Conservation (phyloP, 176 grass and related monocot species). For the Cymbopogon citratus region DNA sequence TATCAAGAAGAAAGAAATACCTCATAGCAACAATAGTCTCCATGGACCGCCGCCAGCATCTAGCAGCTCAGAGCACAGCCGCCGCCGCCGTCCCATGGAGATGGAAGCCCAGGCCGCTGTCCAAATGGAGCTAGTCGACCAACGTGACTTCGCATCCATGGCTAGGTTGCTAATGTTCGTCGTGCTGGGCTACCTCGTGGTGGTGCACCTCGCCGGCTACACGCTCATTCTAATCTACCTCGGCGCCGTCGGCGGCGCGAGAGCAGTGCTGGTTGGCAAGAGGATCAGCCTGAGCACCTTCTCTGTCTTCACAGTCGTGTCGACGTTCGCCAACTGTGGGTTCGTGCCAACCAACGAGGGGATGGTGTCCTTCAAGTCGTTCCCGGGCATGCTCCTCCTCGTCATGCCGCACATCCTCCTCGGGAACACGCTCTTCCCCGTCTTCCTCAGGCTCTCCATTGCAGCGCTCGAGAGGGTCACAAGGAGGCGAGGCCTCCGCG, state of each 20-base stretch:
- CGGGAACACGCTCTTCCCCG: conserved; percentile 71
- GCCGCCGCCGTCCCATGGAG: neutral
- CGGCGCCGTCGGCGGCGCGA: conserved; percentile 15
- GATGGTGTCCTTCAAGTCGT: conserved; percentile 57
- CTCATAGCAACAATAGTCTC: neutral
- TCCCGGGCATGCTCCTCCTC: conserved; percentile 63
- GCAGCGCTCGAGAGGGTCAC: conserved; percentile 34
- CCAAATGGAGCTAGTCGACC: conserved; percentile 26
- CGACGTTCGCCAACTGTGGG: conserved; percentile 68
- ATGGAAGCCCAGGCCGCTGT: neutral
- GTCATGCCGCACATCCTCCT: conserved; percentile 45
- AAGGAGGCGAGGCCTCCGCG: conserved; percentile 21
- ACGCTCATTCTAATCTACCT: conserved; percentile 47
- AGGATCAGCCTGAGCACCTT: conserved; percentile 46
- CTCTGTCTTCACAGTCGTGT: conserved; percentile 59
- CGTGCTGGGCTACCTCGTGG: conserved; percentile 43
- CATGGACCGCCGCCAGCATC: neutral
- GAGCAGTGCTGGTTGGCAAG: conserved; percentile 42
- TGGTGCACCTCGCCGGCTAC: conserved; percentile 50
- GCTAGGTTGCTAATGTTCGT: conserved; percentile 21
- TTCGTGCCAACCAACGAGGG: conserved; percentile 73
- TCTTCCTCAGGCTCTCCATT: conserved; percentile 39
- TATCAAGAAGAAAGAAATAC: neutral
- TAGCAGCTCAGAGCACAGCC: conserved; percentile 20
- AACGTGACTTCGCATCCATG: neutral